Evolutionary conservation across 106 monocot species (phyloP).

Genomic region (Dendrobium huoshanense): DNA sequence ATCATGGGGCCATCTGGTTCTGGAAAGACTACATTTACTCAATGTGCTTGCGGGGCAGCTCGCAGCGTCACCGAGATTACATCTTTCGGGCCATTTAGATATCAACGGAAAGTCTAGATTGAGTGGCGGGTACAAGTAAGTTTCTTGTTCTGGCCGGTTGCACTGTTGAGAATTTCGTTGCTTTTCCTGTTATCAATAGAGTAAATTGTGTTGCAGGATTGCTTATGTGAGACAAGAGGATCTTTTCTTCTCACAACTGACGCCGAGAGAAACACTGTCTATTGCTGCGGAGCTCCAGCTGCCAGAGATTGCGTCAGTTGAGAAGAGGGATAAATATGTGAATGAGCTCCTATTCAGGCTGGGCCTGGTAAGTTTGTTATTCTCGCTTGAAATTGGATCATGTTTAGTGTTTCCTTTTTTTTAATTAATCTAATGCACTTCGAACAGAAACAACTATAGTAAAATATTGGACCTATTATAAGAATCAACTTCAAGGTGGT

Average conservation of each 20-base stretch:
- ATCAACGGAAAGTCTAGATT: constrained; percentile 47
- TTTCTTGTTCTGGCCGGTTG: background rate
- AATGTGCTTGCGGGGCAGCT: constrained; percentile 98
- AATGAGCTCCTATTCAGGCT: constrained; percentile 65
- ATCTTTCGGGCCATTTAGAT: constrained; percentile 57
- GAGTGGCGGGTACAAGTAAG: constrained; percentile 57
- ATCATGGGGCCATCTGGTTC: constrained; percentile 99
- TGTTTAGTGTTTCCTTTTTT: background rate
- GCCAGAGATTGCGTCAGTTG: constrained; percentile 31
- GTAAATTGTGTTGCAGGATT: constrained; percentile 37
- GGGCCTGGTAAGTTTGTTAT: constrained; percentile 62
- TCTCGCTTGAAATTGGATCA: background rate
- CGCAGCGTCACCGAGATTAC: constrained; percentile 51
- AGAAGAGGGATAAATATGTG: constrained; percentile 68
- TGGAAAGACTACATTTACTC: constrained; percentile 92
- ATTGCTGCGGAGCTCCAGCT: constrained; percentile 90
- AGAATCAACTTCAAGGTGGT: background rate
- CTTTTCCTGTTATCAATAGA: constrained; percentile 3
- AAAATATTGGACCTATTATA: background rate
- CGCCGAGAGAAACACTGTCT: constrained; percentile 77
- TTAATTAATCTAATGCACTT: background rate
- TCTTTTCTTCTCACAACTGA: constrained; percentile 93
- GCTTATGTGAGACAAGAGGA: constrained; percentile 96
- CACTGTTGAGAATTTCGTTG: background rate
- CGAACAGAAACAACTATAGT: background rate